A percentile compares a stretch with the other conserved stretches of the same genome.
These are phyloP conservation scores for Zymoseptoria brevis DNA, from an alignment of 2,329 filamentous ascomycete species.

Conservation along the genomic window DNA sequence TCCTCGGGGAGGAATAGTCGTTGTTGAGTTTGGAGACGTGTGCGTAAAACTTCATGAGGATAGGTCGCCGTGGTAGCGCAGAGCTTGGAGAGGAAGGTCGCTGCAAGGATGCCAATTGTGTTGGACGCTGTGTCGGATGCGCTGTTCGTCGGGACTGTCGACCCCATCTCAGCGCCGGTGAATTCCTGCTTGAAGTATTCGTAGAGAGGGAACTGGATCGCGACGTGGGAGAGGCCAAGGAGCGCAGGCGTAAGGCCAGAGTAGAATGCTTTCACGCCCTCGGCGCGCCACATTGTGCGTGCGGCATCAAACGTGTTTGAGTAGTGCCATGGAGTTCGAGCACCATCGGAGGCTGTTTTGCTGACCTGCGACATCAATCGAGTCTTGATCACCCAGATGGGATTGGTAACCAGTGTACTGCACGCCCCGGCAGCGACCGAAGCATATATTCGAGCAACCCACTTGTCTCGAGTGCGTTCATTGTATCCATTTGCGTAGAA, in stretches of 20 bases:
- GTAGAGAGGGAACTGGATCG: constrained; percentile 93
- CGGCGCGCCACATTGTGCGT: constrained; percentile 87
- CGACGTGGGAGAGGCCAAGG: constrained; percentile 86
- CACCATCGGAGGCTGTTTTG: constrained; percentile 44
- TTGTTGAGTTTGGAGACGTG: constrained; percentile 86
- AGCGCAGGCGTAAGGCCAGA: constrained; percentile 88
- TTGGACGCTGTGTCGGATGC: constrained; percentile 47
- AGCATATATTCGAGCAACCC: constrained; percentile 76
- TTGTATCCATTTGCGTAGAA: constrained; percentile 50
- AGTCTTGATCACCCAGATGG: constrained; percentile 99
- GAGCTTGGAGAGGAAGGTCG: constrained; percentile 89
- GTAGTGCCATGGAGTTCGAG: constrained; percentile 81
- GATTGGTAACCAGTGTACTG: constrained; percentile 90
- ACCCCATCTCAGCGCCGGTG: constrained; percentile 82
- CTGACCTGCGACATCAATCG: constrained; percentile 90
- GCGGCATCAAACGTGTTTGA: constrained; percentile 82
- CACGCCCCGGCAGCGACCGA: constrained; percentile 85
- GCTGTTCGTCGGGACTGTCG: constrained; percentile 45
- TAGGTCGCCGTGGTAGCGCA: constrained; percentile 93
- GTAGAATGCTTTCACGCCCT: constrained; percentile 87
- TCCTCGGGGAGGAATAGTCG: constrained; percentile 47
- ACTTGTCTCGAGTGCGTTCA: constrained; percentile 49
- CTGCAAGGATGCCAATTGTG: constrained; percentile 75
- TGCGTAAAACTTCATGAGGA: constrained; percentile 92
- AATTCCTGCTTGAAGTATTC: constrained; percentile 87